Base-by-base conservation (phyloP, 352 stramenopile genomes). In the Aphanomyces stellatus region DNA sequence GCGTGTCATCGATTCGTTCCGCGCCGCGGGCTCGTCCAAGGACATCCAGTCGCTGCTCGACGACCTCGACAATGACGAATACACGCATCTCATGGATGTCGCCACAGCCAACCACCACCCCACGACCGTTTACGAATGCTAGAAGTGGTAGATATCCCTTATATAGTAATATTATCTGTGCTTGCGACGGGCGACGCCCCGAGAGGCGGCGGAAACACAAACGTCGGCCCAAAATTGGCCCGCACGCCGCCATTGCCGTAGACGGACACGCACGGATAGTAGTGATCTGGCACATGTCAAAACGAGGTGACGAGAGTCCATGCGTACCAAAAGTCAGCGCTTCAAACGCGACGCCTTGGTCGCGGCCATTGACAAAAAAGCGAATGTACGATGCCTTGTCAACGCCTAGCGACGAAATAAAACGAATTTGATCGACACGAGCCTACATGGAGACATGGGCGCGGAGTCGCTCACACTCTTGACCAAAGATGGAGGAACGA, bases 281-380 rank as follows among this genome's bases (percentile, higher is more conserved):
- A 67, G 19, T 37, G 40, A 13, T 33, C 59, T 25, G 19, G 5
- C 6, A 42, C 10, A 30, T 30, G 17, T n/a, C 8, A 24, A 11
- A 66, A 28, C 57, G 3, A 19, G 10, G 13, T 42, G 40, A 13
- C 28, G 11, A n/a, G 1, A 57, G 35, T 30, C 24, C 1, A 41
- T n/a, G 1, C 35, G 22, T 59, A 67, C 60, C 60, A 34, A 49
- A 67, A 4, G 60, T 37, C 22, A 67, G 6, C 10, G 27, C 42
- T 10, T 56, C 60, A 46, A 67, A 67, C 7, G 60, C 60, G 2
- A 67, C 42, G 2, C 60, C 60, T 67, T 67, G 60, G 35, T 67
- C 60, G 4, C n/a, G 4, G 30, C 60, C 60, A 46, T 67, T 67
- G 6, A 67, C 60, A 46, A 67, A 67, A 24, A 67, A 67, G 22